Base-by-base conservation (phyloP, 345 rosid species). In the Iberis pinnata region DNA sequence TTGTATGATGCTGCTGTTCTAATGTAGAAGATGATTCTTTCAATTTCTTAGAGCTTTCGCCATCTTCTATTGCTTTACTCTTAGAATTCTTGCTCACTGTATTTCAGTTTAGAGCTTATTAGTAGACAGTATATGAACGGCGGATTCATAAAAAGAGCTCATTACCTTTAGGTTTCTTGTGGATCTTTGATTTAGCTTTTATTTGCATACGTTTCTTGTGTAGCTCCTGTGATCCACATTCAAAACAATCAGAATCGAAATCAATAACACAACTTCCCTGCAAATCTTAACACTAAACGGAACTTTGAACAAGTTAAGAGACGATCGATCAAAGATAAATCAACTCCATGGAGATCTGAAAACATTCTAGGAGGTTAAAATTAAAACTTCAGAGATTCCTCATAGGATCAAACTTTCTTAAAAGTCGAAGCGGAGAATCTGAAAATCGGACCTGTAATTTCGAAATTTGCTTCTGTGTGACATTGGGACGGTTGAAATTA, bases 141-240 rank as follows among this genome's bases (percentile, higher is more conserved):
- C 1, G 4, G 13, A 24, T 26, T 37, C 42, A 41, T 5, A 13
- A 22, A 15, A 19, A 33, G 18, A 44, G 47, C 10, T 29, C 8
- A 36, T 39, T 60, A 76, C 82, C 86, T 71, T 78, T 70, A 32
- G 67, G 54, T 63, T 69, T 80, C 71, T 76, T 75, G 31, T 43
- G 66, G 35, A 60, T 20, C 71, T 82, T 78, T 35, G 75, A 67
- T 62, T 40, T 67, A 16, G 70, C 64, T 75, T 79, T 84, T 25
- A 84, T 58, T 61, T 73, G 71, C 68, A 85, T 65, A 19, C 94
- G 84, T 72, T 81, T 80, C 68, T 74, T 76, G 57, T 80, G 94
- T 33, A 84, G 81, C 67, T 82, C 89, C 94, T 85, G 37, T 32
- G 11, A 32, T 10, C 37, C 37, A 32, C 10, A 29, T 5, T 9